Conservation (phyloP, 2,329 filamentous ascomycete genomes). For the Cercospora berteroae region DNA sequence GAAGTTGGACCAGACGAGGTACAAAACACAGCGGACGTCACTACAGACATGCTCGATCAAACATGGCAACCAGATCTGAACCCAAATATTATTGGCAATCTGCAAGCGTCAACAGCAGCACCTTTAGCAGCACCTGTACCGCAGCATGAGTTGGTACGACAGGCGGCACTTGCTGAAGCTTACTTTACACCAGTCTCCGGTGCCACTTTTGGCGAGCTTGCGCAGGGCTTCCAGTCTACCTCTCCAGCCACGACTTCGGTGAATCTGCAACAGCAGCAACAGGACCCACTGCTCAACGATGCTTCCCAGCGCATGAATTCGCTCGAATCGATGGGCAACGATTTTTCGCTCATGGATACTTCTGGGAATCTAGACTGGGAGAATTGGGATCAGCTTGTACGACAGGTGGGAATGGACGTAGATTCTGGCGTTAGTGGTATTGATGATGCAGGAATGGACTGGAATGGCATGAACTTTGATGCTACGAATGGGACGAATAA, state of each 20-base stretch:
- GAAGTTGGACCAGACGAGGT: conserved; percentile 21
- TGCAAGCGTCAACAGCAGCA: neutral
- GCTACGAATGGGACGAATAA: conserved; percentile 15
- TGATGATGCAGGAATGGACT: conserved; percentile 8
- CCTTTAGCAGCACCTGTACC: conserved; percentile 15
- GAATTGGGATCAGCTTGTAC: conserved; percentile 50
- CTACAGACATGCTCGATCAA: conserved; percentile 15
- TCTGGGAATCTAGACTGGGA: conserved; percentile 48
- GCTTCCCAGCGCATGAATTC: conserved; percentile 26
- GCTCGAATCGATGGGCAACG: conserved; percentile 27
- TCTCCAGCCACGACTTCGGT: neutral
- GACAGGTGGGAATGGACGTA: conserved; percentile 48
- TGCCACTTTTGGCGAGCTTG: conserved; percentile 22
- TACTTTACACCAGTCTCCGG: conserved; percentile 14
- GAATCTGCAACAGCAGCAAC: neutral
- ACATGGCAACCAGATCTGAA: conserved; percentile 3
- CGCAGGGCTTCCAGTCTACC: conserved; percentile 4
- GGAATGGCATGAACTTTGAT: conserved; percentile 20
- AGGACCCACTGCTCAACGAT: neutral
- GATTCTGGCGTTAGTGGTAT: conserved; percentile 25
- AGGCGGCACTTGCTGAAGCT: conserved; percentile 17
- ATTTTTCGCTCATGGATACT: conserved; percentile 38
- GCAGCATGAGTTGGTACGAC: neutral
- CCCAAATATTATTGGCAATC: neutral
- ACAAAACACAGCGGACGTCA: conserved; percentile 16